Evolutionary conservation across 345 rosid genomes (phyloP).

Genomic region (Hibiscus trionum): DNA sequence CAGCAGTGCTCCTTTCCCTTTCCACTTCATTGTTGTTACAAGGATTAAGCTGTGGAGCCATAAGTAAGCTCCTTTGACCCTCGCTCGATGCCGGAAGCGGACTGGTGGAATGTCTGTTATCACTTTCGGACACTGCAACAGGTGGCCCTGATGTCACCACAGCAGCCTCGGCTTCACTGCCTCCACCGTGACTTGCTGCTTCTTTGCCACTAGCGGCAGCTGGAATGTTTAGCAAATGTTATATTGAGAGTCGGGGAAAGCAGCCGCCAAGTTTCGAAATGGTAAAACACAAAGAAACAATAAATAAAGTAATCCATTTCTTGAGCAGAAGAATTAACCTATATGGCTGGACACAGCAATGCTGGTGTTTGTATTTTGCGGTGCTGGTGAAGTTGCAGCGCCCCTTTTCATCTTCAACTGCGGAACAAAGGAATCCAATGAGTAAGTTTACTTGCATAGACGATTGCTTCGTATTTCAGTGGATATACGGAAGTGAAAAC

Average conservation of each 20-base stretch:
- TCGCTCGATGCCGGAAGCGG: constrained; percentile 24
- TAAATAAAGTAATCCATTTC: not conserved
- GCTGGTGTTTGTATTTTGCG: constrained; percentile 22
- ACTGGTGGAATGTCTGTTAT: constrained; percentile 17
- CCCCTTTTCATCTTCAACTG: constrained; percentile 83
- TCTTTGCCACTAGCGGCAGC: constrained; percentile 34
- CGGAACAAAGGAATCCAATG: constrained; percentile 2
- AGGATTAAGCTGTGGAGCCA: constrained; percentile 28
- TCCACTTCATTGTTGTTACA: constrained; percentile 25
- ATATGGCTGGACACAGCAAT: constrained; percentile 26
- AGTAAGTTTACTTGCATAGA: not conserved
- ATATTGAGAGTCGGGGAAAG: not conserved
- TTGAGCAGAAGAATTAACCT: constrained; percentile 29
- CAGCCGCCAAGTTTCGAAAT: not conserved
- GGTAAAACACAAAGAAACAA: constrained; percentile 1
- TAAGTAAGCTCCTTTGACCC: constrained; percentile 19
- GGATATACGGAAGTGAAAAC: not conserved
- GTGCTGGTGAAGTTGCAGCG: constrained; percentile 29
- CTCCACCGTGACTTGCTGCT: constrained; percentile 26
- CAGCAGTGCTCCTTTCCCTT: constrained; percentile 26
- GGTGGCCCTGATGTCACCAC: constrained; percentile 14
- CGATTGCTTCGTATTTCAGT: not conserved
- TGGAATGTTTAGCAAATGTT: not conserved
- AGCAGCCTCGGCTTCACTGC: constrained; percentile 40
- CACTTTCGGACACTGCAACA: constrained; percentile 22